Percentiles rank a stretch among this genome's conserved stretches.
These are phyloP conservation scores for Tricholoma saponaceum DNA, from an alignment of 768 basidiomycete genomes.

Conservation along the genomic window DNA sequence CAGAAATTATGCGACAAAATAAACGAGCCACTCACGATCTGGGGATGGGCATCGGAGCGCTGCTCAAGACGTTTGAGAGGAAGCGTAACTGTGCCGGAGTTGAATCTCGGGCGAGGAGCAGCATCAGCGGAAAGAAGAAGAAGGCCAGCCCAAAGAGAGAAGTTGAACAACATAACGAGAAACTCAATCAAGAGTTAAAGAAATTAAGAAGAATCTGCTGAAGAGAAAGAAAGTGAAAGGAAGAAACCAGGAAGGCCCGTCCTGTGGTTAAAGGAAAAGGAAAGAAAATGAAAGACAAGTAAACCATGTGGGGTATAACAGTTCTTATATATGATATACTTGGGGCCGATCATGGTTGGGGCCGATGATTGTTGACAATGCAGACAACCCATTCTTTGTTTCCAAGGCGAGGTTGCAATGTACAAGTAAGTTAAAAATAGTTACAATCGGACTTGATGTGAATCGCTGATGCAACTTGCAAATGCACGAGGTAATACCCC, in stretches of 20 bases:
- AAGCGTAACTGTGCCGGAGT: constrained; percentile 34
- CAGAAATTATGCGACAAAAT: not conserved
- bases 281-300: constrained; percentile 15
- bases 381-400: no score
- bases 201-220: constrained; percentile 3
- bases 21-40: constrained; percentile 28
- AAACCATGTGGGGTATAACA: not conserved
- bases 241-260: constrained; percentile 21
- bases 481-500: no score
- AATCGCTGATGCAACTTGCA: no score
- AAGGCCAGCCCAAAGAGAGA: constrained; percentile 52
- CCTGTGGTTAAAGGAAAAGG: constrained; percentile 21
- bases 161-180: constrained; percentile 51
- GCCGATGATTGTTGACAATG: no score
- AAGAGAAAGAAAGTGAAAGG: constrained; percentile 18
- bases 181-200: constrained; percentile 20
- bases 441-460: not conserved
- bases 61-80: constrained; percentile 38
- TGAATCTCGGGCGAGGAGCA: constrained; percentile 31
- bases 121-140: constrained; percentile 40
- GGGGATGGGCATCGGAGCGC: constrained; percentile 27
- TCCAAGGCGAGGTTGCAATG: not conserved
- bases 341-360: not conserved
- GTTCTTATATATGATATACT: constrained; percentile 1
- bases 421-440: not conserved